These are phyloP conservation scores for Pisolithus microcarpus DNA, from an alignment of 768 basidiomycete genomes.

Conservation along the genomic window DNA sequence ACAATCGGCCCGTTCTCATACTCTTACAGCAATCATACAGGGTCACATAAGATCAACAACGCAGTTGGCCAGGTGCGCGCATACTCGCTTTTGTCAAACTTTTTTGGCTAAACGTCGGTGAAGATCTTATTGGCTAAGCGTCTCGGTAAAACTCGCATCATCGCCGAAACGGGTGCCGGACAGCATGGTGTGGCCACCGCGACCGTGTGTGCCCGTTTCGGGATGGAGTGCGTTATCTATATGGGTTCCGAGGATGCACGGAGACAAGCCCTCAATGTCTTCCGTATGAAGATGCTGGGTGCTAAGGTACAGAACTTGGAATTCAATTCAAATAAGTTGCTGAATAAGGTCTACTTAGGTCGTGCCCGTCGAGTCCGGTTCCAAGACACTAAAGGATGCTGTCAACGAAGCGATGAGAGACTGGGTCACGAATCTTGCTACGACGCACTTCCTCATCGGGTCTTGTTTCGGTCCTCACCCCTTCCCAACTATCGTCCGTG, in stretches of 20 bases:
- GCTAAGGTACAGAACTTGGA: slow-evolving; percentile 51
- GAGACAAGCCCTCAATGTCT: slow-evolving; percentile 94
- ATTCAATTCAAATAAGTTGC: not conserved
- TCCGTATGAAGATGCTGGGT: slow-evolving; percentile 96
- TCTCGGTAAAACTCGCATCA: slow-evolving; percentile 92
- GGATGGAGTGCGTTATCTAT: slow-evolving; percentile 90
- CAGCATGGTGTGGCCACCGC: slow-evolving; percentile 99
- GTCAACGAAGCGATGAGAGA: slow-evolving; percentile 98
- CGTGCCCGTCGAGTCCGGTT: slow-evolving; percentile 88
- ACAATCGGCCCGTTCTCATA: slow-evolving; percentile 1
- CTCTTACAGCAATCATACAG: slow-evolving; percentile 81
- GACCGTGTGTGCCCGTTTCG: slow-evolving; percentile 95
- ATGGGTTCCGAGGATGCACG: slow-evolving; percentile 99
- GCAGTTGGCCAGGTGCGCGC: slow-evolving; percentile 81
- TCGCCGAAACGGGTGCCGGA: slow-evolving; percentile 97
- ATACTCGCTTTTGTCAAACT: not conserved
- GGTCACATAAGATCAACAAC: slow-evolving; percentile 99
- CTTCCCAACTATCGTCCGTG: slow-evolving; percentile 97
- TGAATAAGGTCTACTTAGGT: slow-evolving; percentile 45
- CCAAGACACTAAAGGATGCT: slow-evolving; percentile 94
- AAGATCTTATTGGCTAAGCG: slow-evolving; percentile 92
- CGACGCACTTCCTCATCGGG: slow-evolving; percentile 94
- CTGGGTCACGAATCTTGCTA: slow-evolving; percentile 95
- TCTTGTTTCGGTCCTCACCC: slow-evolving; percentile 97
- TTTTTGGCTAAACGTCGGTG: slow-evolving; percentile 3